Percentiles rank a stretch among this genome's conserved stretches.
phyloP scores from a whole-genome alignment of 139 green algal species.

The Coccomyxa sp. region DNA sequence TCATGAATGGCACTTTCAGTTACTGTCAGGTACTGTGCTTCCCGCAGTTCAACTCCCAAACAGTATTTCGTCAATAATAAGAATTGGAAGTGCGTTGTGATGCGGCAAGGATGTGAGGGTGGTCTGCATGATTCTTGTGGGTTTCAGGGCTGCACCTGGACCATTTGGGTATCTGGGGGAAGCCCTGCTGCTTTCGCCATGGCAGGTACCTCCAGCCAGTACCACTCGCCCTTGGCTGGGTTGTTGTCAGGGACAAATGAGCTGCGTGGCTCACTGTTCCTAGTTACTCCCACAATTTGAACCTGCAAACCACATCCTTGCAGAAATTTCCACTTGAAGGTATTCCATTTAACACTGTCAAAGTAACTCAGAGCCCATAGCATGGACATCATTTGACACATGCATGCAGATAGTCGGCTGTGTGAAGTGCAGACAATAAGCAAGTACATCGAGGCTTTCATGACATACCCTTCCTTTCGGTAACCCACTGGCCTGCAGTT shows the following conservation, averaged over 20 bases:
- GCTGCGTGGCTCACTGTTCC: slow-evolving; percentile 54
- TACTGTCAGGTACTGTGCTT: neutral
- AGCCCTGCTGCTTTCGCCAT: slow-evolving; percentile 41
- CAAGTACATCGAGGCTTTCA: neutral
- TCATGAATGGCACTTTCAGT: neutral
- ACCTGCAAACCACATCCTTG: slow-evolving; percentile 15
- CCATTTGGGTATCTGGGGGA: slow-evolving; percentile 43
- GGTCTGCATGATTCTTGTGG: neutral
- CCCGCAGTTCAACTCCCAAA: neutral
- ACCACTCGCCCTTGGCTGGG: slow-evolving; percentile 40
- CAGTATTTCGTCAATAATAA: neutral
- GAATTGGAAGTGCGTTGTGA: neutral
- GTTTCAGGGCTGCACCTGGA: slow-evolving; percentile 26
- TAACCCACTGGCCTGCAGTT: neutral
- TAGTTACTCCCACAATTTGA: slow-evolving; percentile 52
- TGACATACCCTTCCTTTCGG: neutral
- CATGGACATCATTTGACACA: neutral
- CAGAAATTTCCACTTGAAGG: neutral
- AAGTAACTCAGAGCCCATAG: no score
- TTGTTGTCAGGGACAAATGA: slow-evolving; percentile 71
- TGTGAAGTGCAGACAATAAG: neutral
- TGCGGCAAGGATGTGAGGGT: neutral
- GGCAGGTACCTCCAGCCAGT: slow-evolving; percentile 60
- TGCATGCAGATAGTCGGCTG: neutral
- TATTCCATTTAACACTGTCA: neutral